Conservation (phyloP, 148 eudicot species). For the Simmondsia chinensis region DNA sequence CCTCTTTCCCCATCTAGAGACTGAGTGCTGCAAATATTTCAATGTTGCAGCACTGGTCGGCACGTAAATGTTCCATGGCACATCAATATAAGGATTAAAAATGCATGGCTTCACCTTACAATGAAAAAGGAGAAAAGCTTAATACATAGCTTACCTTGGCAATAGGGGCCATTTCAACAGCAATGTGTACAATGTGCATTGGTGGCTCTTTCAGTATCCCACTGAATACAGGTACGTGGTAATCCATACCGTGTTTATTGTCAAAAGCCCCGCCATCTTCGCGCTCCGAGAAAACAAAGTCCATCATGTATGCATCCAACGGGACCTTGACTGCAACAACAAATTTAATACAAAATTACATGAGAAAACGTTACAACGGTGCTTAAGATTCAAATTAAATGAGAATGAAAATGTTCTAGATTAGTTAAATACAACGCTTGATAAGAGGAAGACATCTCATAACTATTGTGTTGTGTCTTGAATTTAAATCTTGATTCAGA, state of each 20-base stretch:
- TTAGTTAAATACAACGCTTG: no score
- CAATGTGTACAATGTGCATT: conserved; percentile 89
- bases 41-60: no score
- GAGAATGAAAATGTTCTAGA: no score
- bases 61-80: no score
- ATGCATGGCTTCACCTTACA: background rate
- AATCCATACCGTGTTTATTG: conserved; percentile 81
- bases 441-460: no score
- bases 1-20: no score
- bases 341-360: no score
- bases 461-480: no score
- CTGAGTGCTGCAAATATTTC: no score
- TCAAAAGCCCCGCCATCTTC: conserved; percentile 93
- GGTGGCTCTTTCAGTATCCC: conserved; percentile 90
- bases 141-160: conserved; percentile 54
- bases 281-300: conserved; percentile 87
- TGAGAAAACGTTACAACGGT: conserved; percentile 8
- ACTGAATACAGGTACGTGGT: conserved; percentile 88
- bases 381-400: no score
- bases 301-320: conserved; percentile 96
- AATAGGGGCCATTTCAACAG: conserved; percentile 99
- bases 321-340: conserved; percentile 84
- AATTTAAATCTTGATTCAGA: no score
- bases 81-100: no score
- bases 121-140: background rate